phyloP scores from a whole-genome alignment of 2,329 filamentous ascomycete genomes.

The Beauveria brongniartii region DNA sequence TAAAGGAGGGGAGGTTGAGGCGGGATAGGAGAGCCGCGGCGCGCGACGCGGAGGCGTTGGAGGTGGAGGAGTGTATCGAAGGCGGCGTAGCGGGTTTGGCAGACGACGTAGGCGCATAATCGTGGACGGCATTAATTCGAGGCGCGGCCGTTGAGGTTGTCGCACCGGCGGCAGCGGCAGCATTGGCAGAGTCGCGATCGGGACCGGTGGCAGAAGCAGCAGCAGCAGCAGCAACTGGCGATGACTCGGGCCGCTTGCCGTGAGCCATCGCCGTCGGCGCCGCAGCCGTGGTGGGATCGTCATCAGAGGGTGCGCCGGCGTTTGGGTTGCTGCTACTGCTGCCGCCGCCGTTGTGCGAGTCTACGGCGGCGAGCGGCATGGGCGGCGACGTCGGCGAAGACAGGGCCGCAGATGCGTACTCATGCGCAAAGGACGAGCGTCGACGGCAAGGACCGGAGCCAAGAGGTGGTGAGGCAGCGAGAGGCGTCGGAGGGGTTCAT shows the following conservation, averaged over 20 bases:
- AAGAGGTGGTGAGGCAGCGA: neutral
- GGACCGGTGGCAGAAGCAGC: neutral
- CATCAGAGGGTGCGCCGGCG: neutral
- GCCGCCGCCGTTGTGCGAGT: conserved; percentile 3
- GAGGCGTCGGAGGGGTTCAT: conserved; percentile 1
- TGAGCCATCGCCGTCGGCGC: neutral
- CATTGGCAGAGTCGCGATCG: neutral
- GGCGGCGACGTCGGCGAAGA: conserved; percentile 8
- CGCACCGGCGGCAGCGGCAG: neutral
- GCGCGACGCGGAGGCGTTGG: conserved; percentile 17
- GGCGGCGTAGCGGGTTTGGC: conserved; percentile 14
- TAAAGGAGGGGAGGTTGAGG: conserved; percentile 40
- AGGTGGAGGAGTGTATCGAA: conserved; percentile 14
- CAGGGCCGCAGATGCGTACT: neutral
- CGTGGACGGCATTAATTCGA: conserved; percentile 9
- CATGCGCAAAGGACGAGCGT: conserved; percentile 3
- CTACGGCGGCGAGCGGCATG: conserved; percentile 11
- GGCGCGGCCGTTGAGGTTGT: conserved; percentile 12
- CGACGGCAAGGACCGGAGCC: neutral
- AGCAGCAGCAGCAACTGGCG: neutral
- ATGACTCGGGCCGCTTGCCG: neutral
- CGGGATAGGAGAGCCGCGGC: conserved; percentile 41
- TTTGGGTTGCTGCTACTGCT: neutral
- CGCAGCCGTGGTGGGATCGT: neutral
- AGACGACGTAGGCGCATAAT: conserved; percentile 28